Conservation (phyloP, 352 stramenopile genomes). For the Pythium rhizo-oryzae region DNA sequence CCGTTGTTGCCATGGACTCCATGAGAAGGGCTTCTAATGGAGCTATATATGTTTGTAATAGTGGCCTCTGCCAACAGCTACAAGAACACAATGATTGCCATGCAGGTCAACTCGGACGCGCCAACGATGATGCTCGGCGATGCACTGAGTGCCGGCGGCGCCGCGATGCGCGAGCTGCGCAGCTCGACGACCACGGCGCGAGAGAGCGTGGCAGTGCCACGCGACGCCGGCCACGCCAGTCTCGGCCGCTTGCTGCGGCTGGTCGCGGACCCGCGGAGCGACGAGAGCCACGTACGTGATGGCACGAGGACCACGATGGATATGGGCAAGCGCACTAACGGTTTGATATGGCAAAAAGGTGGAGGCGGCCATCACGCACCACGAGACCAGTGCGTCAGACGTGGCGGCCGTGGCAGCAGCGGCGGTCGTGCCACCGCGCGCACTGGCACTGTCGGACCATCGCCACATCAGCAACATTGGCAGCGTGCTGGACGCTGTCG, state of each 20-base stretch:
- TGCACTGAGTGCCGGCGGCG: not conserved
- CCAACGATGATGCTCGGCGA: slow-evolving; percentile 7
- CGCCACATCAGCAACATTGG: slow-evolving; percentile 61
- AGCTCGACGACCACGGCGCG: not conserved
- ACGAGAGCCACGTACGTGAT: slow-evolving; percentile 20
- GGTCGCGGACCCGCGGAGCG: slow-evolving; percentile 25
- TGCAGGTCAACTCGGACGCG: slow-evolving; percentile 1
- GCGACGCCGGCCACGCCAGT: slow-evolving; percentile 18
- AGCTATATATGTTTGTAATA: slow-evolving; percentile 5
- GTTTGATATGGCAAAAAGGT: slow-evolving; percentile 10
- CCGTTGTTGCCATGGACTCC: not conserved
- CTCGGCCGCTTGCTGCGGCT: slow-evolving; percentile 31
- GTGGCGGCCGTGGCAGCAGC: not conserved
- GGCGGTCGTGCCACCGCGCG: not conserved
- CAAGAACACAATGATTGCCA: not conserved
- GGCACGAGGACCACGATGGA: not conserved
- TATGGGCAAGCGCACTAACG: not conserved
- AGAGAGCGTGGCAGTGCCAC: not conserved
- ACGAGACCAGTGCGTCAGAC: not conserved
- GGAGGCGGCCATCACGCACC: slow-evolving; percentile 14
- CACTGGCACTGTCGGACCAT: slow-evolving; percentile 44
- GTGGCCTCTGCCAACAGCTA: slow-evolving; percentile 4
- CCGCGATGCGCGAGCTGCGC: slow-evolving; percentile 19
- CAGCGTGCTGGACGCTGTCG: slow-evolving; percentile 22
- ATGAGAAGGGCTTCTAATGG: not conserved